Conservation (phyloP, 2,329 filamentous ascomycete genomes). For the Trichophyton rubrum region DNA sequence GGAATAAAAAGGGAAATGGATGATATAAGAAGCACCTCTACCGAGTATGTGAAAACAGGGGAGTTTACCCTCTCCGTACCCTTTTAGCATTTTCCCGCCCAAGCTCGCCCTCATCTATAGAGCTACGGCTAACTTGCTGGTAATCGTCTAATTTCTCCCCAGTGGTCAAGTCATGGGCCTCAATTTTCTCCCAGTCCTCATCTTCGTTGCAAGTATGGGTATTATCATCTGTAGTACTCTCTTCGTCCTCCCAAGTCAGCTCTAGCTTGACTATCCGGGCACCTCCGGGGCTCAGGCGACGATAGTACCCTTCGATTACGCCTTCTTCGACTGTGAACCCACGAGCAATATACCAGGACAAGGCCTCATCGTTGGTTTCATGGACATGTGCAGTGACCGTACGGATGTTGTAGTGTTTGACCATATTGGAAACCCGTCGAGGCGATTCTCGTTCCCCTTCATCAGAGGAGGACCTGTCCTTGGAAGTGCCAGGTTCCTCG, state of each 20-base stretch:
- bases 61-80: not conserved
- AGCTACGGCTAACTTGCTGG: slow-evolving; percentile 17
- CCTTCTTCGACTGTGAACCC: slow-evolving; percentile 42
- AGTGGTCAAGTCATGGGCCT: slow-evolving; percentile 25
- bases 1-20: not conserved
- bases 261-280: slow-evolving; percentile 37
- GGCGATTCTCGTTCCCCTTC: slow-evolving; percentile 5
- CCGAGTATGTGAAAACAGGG: not conserved
- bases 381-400: slow-evolving; percentile 52
- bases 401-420: slow-evolving; percentile 39
- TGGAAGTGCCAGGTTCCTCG: slow-evolving; percentile 9
- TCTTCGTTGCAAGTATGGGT: slow-evolving; percentile 16
- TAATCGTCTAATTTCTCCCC: slow-evolving; percentile 25
- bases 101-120: not conserved
- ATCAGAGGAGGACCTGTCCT: slow-evolving; percentile 6
- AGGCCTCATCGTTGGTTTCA: slow-evolving; percentile 47
- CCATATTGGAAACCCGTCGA: slow-evolving; percentile 23
- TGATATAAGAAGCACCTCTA: not conserved
- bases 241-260: slow-evolving; percentile 20
- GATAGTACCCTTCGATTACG: slow-evolving; percentile 46
- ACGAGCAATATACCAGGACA: slow-evolving; percentile 48
- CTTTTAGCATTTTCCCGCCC: not conserved
- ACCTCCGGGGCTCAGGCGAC: slow-evolving; percentile 43
- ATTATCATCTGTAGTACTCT: slow-evolving; percentile 4
- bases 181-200: slow-evolving; percentile 34